Evolutionary conservation across 495 filamentous ascomycete genomes (phyloP), one percentile per base, ranked within the genome.

Genomic region (Neurospora sp.): DNA sequence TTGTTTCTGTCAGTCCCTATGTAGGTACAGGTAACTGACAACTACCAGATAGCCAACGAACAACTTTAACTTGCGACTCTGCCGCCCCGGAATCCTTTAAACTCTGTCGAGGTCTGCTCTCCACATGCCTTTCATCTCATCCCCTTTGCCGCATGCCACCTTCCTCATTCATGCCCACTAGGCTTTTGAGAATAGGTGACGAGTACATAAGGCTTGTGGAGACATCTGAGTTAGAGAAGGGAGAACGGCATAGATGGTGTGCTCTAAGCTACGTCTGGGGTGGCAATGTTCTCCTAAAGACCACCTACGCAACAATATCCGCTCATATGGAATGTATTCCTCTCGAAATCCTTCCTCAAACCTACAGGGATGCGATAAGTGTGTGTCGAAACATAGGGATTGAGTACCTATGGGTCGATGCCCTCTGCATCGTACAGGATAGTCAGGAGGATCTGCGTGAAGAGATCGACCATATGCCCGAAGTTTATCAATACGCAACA

Each of bases 241-340:
- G 12, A 3, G 54, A 62, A 62, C 23, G 0, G 2, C 0, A 3
- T 4, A 0, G 1, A 27, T 62, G 54, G 54, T 62, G 54, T 62
- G 72, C 72, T 10, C 5, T 70, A n/a, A 73, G 72, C 5, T 73
- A 73, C 39, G 48, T 69, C 4, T 73, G 72, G 72, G 72, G 59
- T 0, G 72, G 72, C 72, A 7, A 73, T 37, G 38, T 69, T 0
- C 48, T 4, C 0, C 3, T 73, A 1, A 73, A 73, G 39, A 69
- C 59, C 1, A 73, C 72, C 0, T 14, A 41, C 27, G 59, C 59
- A 37, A 39, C 54, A 0, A 59, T 0, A 7, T 1, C 5, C 0
- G 54, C 38, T 23, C 72, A 69, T 40, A 23, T 6, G 37, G 7
- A 44, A 20, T 1, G 39, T 18, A 73, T 73, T 1, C 0, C 72